Evolutionary conservation across 2,329 filamentous ascomycete genomes (phyloP).

Genomic region (Colletotrichum acutatum): DNA sequence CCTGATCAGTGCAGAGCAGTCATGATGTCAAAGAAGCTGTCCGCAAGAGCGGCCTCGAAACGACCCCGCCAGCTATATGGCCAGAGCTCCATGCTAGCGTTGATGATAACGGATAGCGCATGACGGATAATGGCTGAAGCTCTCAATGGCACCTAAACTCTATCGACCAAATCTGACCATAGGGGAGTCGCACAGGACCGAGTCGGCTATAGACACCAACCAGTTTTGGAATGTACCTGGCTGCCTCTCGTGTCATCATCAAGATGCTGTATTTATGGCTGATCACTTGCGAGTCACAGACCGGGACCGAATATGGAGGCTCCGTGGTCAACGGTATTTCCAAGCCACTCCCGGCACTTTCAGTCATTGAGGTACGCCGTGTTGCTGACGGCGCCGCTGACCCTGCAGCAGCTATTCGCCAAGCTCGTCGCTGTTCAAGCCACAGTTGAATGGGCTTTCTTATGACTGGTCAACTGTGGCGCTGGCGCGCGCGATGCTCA

Average conservation of each 20-base stretch:
- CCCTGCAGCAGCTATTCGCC: neutral
- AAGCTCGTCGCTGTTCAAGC: neutral
- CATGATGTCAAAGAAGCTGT: neutral
- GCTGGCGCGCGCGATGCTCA: neutral
- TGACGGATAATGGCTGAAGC: neutral
- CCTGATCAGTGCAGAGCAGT: neutral
- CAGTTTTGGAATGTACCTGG: neutral
- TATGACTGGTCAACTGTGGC: neutral
- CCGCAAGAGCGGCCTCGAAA: neutral
- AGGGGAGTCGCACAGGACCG: neutral
- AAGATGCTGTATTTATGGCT: neutral
- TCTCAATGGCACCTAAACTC: conserved; percentile 6
- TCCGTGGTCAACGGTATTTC: neutral
- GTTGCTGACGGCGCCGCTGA: neutral
- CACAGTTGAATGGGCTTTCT: neutral
- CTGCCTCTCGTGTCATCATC: neutral
- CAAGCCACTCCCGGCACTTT: conserved; percentile 4
- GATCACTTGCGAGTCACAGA: neutral
- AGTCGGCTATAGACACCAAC: neutral
- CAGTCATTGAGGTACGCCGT: neutral
- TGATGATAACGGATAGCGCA: neutral
- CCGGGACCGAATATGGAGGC: neutral
- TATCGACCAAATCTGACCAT: neutral
- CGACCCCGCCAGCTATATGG: conserved; percentile 9
- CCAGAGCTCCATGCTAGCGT: conserved; percentile 26